Evolutionary conservation across 1,284 basidiomycete species (phyloP).

Genomic region (Ganoderma sinense): DNA sequence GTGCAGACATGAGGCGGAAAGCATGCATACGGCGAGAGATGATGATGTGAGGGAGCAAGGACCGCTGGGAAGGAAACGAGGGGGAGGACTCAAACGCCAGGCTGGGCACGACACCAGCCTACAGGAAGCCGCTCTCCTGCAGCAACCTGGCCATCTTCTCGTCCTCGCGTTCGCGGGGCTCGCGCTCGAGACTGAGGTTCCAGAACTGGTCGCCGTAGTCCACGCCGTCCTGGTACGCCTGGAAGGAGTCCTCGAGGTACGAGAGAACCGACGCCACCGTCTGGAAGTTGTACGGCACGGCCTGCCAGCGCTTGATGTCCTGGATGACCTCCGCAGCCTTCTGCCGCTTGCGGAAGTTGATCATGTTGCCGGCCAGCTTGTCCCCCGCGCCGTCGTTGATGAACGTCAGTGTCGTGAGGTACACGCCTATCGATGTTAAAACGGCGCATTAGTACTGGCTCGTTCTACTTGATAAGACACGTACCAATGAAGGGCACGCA

Average conservation of each 20-base stretch:
- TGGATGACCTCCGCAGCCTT: slow-evolving; percentile 94
- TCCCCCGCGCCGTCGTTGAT: slow-evolving; percentile 99
- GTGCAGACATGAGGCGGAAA: background rate
- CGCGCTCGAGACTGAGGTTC: slow-evolving; percentile 84
- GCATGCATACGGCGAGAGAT: background rate
- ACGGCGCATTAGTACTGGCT: background rate
- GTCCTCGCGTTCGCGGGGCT: slow-evolving; percentile 93
- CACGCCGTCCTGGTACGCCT: slow-evolving; percentile 64
- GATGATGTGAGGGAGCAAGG: background rate
- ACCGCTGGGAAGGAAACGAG: background rate
- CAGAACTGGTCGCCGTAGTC: slow-evolving; percentile 71
- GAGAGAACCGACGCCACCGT: slow-evolving; percentile 73
- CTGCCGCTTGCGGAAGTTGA: slow-evolving; percentile 97
- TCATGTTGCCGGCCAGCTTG: slow-evolving; percentile 78
- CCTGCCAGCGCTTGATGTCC: slow-evolving; percentile 97
- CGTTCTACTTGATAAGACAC: slow-evolving; percentile 32
- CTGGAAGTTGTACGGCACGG: slow-evolving; percentile 88
- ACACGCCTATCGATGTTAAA: slow-evolving; percentile 77
- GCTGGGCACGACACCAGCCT: slow-evolving; percentile 26
- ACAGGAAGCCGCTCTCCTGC: slow-evolving; percentile 90
- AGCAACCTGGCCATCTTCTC: slow-evolving; percentile 93
- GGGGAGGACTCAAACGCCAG: background rate
- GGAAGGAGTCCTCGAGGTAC: slow-evolving; percentile 83
- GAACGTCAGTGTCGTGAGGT: slow-evolving; percentile 95
- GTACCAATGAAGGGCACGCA: slow-evolving; percentile 98